Base-by-base conservation (phyloP, 805 yeast genomes). In the Kazachstania kunashirensis region DNA sequence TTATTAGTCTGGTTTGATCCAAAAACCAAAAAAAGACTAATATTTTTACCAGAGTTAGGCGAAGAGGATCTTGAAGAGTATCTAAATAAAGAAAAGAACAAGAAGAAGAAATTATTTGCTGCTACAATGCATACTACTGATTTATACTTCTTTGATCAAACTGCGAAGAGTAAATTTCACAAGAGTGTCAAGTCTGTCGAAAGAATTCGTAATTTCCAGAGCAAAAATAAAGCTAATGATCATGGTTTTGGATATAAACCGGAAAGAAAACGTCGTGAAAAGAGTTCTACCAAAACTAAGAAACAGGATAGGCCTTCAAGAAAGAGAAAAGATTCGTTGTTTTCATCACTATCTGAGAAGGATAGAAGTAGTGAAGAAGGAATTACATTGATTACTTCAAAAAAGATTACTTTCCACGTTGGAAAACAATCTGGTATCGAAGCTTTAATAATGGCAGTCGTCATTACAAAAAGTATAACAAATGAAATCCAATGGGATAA, bases 401-500 rank as follows among this genome's bases (percentile, higher is more conserved):
- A 29, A 24, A 32, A 23, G 26, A 26, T 34, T 13, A 21, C 31
- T 5, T 55, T 50, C 38, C 53, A 53, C 29, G 41, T 55, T 14
- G 55, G 56, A 2, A 54, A 63, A 21, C 62, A 65, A 31, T 46
- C 62, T 5, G 79, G 80, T 41, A 65, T 73, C 1, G 70, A 77
- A 16, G 61, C 66, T 2, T 61, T 85, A 27, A 72, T 76, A 45
- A 68, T 84, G 42, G 70, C 79, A 2, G 80, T 80, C 11, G 74
- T 81, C 10, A 77, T 84, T 14, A 71, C 79, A 4, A 77, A 79
- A 43, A 71, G 86, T 12, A 67, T 81, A 27, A 66, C 58, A 13
- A 67, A 71, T 30, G 73, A 73, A 12, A 79, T 83, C 26, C 77
- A 75, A 41, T 86, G 94, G 81, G 68, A 67, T 0, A 57, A 66